These are phyloP conservation scores for Cercospora janseana DNA, from an alignment of 2,329 filamentous ascomycete genomes.

Conservation along the genomic window DNA sequence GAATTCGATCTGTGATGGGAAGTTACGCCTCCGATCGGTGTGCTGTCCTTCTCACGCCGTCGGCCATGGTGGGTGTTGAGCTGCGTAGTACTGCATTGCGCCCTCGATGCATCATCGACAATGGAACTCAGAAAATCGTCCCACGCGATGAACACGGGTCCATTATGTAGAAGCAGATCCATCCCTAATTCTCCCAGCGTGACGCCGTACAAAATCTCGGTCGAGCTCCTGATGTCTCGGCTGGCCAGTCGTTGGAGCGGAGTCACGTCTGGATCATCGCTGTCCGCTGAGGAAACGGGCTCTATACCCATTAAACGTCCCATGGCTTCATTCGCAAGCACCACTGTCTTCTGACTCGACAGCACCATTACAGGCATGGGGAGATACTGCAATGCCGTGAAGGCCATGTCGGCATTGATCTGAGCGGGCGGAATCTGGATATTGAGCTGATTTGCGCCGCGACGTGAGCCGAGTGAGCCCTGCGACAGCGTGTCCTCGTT, in stretches of 20 bases:
- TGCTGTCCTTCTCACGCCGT: slow-evolving; percentile 23
- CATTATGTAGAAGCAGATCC: slow-evolving; percentile 68
- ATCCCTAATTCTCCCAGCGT: slow-evolving; percentile 68
- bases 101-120: slow-evolving; percentile 40
- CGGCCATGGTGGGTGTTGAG: slow-evolving; percentile 31
- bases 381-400: slow-evolving; percentile 69
- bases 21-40: slow-evolving; percentile 18
- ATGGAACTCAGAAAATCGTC: slow-evolving; percentile 49
- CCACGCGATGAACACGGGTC: slow-evolving; percentile 52
- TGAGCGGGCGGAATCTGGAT: slow-evolving; percentile 38
- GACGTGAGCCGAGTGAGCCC: slow-evolving; percentile 23
- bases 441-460: slow-evolving; percentile 31
- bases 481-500: slow-evolving; percentile 22
- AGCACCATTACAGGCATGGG: slow-evolving; percentile 70
- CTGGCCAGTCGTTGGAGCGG: slow-evolving; percentile 22
- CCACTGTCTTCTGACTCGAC: slow-evolving; percentile 65
- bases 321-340: slow-evolving; percentile 74
- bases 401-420: slow-evolving; percentile 47
- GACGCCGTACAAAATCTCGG: slow-evolving; percentile 63
- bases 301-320: slow-evolving; percentile 64
- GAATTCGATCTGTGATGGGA: slow-evolving; percentile 29
- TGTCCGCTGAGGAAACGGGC: slow-evolving; percentile 28
- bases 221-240: slow-evolving; percentile 42
- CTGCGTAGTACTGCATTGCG: slow-evolving; percentile 31
- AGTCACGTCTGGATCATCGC: slow-evolving; percentile 21